phyloP scores from a whole-genome alignment of 306 rosid species.

The Begonia loranthoides region DNA sequence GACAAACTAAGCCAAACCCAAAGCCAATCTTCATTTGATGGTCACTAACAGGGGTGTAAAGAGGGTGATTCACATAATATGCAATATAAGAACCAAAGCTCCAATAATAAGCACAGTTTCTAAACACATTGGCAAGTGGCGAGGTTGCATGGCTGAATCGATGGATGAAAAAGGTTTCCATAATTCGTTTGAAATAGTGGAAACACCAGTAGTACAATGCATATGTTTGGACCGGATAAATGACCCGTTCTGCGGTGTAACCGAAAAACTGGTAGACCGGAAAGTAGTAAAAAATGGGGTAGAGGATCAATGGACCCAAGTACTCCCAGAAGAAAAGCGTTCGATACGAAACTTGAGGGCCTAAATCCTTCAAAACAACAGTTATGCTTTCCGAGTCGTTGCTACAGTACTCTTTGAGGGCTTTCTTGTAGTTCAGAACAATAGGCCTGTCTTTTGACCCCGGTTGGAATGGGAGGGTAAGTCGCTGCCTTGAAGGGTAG shows the following conservation, averaged over 20 bases:
- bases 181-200: constrained; percentile 79
- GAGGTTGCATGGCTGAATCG: constrained; percentile 92
- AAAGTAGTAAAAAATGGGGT: constrained; percentile 72
- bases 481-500: constrained; percentile 71
- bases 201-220: constrained; percentile 87
- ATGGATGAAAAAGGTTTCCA: constrained; percentile 81
- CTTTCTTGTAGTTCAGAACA: constrained; percentile 61
- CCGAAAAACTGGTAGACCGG: constrained; percentile 62
- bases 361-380: constrained; percentile 71
- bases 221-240: constrained; percentile 72
- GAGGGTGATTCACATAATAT: constrained; percentile 76
- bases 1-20: constrained; percentile 58
- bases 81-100: constrained; percentile 62
- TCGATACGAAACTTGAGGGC: constrained; percentile 71
- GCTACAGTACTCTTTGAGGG: constrained; percentile 45
- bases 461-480: constrained; percentile 60
- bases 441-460: constrained; percentile 70
- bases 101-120: constrained; percentile 89
- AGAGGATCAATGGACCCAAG: constrained; percentile 79
- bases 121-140: constrained; percentile 68
- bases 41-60: constrained; percentile 63
- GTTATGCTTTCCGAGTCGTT: constrained; percentile 51
- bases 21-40: constrained; percentile 85
- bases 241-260: constrained; percentile 50
- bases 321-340: constrained; percentile 77